Conservation (phyloP, 345 rosid species). For the Eucalyptus sp. region DNA sequence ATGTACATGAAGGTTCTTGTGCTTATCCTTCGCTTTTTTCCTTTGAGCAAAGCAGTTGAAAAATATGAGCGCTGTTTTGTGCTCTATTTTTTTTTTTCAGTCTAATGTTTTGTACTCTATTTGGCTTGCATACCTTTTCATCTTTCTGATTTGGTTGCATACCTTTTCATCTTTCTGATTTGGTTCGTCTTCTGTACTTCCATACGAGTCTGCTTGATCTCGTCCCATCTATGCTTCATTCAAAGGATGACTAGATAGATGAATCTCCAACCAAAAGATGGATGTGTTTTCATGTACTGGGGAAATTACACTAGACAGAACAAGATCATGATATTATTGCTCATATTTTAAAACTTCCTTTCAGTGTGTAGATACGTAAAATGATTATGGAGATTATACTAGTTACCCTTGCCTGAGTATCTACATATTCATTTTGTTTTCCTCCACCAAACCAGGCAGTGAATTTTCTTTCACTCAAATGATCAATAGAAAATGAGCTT, state of each 20-base stretch:
- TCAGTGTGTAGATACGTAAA: background rate
- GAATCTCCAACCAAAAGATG: background rate
- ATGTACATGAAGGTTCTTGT: conserved; percentile 69
- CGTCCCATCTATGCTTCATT: background rate
- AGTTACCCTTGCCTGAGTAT: background rate
- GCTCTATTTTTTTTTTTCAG: background rate
- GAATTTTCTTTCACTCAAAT: background rate
- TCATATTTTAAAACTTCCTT: background rate
- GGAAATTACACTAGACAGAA: background rate
- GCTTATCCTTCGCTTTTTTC: background rate
- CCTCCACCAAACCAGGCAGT: background rate
- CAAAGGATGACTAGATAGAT: background rate
- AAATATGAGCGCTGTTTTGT: background rate
- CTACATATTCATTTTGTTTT: background rate
- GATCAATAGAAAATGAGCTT: background rate
- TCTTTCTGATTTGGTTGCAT: background rate
- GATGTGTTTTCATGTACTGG: background rate
- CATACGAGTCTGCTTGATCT: background rate
- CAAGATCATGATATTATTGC: background rate
- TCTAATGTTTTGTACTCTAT: background rate
- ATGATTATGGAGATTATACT: background rate
- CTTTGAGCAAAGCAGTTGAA: background rate
- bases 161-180: background rate
- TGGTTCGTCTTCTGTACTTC: background rate
- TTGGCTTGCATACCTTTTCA: background rate